A percentile compares a stretch with the other conserved stretches of the same genome.
phyloP scores from a whole-genome alignment of 2,329 filamentous ascomycete species.

The Ascosphaera apis region DNA sequence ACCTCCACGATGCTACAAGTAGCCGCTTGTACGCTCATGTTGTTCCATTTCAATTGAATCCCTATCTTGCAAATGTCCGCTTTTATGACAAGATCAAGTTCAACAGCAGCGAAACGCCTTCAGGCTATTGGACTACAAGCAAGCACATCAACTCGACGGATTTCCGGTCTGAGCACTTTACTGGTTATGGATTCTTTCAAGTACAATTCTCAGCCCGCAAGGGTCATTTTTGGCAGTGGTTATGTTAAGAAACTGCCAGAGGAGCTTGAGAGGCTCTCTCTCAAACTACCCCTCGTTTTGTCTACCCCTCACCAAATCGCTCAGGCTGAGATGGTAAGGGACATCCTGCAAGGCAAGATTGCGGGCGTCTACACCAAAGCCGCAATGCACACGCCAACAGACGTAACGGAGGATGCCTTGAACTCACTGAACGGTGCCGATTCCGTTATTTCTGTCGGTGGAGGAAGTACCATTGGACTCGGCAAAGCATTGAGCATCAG shows the following conservation, averaged over 20 bases:
- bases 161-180: neutral
- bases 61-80: too few relatives aligned
- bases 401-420: constrained; percentile 34
- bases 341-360: constrained; percentile 23
- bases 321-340: constrained; percentile 23
- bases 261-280: constrained; percentile 21
- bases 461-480: constrained; percentile 39
- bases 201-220: constrained; percentile 30
- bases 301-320: constrained; percentile 29
- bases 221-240: constrained; percentile 34
- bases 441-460: constrained; percentile 36
- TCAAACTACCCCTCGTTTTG: constrained; percentile 30
- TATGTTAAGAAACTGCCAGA: constrained; percentile 26
- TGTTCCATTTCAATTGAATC: too few relatives aligned
- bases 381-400: constrained; percentile 38
- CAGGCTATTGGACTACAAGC: too few relatives aligned
- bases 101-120: too few relatives aligned
- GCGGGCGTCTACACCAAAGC: constrained; percentile 32
- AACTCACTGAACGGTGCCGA: constrained; percentile 20
- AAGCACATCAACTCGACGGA: too few relatives aligned
- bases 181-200: constrained; percentile 29
- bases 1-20: too few relatives aligned
- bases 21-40: too few relatives aligned
- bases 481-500: constrained; percentile 33
- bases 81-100: too few relatives aligned